phyloP scores from a whole-genome alignment of 2,329 filamentous ascomycete species.

The Ceratocystis alfenasii region DNA sequence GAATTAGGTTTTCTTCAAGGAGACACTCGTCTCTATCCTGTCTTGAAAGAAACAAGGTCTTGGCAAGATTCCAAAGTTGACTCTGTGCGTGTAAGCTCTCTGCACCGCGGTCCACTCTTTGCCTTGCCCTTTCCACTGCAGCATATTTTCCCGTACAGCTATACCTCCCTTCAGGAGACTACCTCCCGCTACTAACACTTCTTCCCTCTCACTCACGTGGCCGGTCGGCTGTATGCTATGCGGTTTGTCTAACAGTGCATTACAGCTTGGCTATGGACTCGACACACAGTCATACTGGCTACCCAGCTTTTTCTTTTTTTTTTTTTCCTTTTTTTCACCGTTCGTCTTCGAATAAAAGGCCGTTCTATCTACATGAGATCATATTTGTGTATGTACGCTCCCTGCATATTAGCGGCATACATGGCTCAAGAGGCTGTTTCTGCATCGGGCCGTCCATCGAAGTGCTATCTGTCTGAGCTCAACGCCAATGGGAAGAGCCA shows the following conservation, averaged over 20 bases:
- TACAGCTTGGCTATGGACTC: not conserved
- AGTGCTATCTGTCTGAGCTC: not conserved
- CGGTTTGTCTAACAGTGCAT: not conserved
- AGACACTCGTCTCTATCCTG: too few species aligned
- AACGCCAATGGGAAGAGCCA: not conserved
- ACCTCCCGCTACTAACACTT: not conserved
- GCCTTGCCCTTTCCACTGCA: too few species aligned
- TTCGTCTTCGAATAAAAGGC: not conserved
- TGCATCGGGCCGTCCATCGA: not conserved
- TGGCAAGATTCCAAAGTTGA: too few species aligned
- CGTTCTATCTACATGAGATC: not conserved
- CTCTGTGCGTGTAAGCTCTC: too few species aligned
- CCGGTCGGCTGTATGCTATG: not conserved
- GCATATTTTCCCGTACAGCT: not conserved
- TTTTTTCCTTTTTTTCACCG: not conserved
- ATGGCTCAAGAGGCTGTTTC: slow-evolving; percentile 5
- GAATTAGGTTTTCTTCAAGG: too few species aligned
- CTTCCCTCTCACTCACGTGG: not conserved
- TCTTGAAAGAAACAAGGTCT: too few species aligned
- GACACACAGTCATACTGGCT: not conserved
- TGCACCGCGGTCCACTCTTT: too few species aligned
- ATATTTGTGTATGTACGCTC: not conserved
- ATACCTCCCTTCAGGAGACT: not conserved
- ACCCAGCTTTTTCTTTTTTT: not conserved
- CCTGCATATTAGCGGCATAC: not conserved